Evolutionary conservation across 2,329 filamentous ascomycete species (phyloP).

Genomic region (Pseudogymnoascus sp.): DNA sequence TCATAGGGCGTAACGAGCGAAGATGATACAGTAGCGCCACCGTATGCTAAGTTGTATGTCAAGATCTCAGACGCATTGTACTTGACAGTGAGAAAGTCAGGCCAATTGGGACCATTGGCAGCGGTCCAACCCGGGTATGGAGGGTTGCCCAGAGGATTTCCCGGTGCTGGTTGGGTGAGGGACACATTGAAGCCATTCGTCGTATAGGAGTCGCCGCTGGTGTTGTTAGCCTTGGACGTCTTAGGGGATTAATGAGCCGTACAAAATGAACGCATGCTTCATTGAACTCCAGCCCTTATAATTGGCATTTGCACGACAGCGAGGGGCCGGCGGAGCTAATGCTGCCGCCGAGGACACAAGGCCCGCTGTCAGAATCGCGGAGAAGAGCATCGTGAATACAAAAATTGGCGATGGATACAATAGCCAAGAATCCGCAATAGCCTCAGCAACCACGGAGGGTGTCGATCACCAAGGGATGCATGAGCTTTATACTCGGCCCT

Average conservation of each 20-base stretch:
- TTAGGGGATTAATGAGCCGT: constrained; percentile 16
- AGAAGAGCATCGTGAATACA: background rate
- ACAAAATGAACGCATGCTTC: constrained; percentile 38
- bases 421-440: background rate
- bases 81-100: constrained; percentile 40
- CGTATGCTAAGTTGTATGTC: constrained; percentile 46
- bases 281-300: constrained; percentile 34
- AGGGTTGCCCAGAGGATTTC: constrained; percentile 35
- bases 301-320: constrained; percentile 22
- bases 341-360: background rate
- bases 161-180: constrained; percentile 28
- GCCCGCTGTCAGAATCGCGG: background rate
- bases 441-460: background rate
- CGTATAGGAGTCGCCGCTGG: constrained; percentile 36
- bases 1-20: constrained; percentile 31
- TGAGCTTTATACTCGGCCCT: background rate
- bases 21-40: constrained; percentile 34
- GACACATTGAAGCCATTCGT: constrained; percentile 32
- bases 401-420: background rate
- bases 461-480: background rate
- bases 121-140: constrained; percentile 34
- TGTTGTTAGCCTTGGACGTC: background rate
- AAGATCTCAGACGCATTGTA: constrained; percentile 39
- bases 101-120: constrained; percentile 46
- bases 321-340: background rate